Conservation (phyloP, 176 grass and related monocot genomes). For the Oryza coarctata region DNA sequence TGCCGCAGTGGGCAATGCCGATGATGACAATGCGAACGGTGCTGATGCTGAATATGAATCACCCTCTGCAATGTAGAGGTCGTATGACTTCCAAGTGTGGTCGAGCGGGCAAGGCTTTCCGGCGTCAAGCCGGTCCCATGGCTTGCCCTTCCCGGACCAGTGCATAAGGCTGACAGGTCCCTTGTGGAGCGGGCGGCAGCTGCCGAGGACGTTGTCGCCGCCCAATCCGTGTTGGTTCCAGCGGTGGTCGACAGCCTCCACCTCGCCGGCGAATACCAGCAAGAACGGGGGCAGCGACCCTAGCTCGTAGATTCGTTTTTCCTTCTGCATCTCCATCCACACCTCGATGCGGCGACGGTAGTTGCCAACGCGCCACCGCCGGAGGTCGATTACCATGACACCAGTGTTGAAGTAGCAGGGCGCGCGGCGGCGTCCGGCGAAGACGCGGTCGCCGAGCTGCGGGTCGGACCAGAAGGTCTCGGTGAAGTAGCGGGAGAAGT, state of each 20-base stretch:
- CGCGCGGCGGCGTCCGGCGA: constrained; percentile 34
- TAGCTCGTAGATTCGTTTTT: constrained; percentile 81
- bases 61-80: constrained; percentile 51
- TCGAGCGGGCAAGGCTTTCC: constrained; percentile 71
- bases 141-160: constrained; percentile 91
- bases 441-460: constrained; percentile 42
- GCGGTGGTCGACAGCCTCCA: constrained; percentile 78
- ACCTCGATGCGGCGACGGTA: constrained; percentile 68
- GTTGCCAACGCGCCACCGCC: constrained; percentile 63
- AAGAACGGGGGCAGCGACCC: constrained; percentile 85
- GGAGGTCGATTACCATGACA: constrained; percentile 72
- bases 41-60: constrained; percentile 34
- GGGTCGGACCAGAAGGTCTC: constrained; percentile 66
- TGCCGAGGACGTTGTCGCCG: constrained; percentile 79
- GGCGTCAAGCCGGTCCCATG: constrained; percentile 78
- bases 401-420: constrained; percentile 81
- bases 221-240: constrained; percentile 98
- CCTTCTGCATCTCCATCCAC: constrained; percentile 83
- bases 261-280: constrained; percentile 78
- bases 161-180: constrained; percentile 88
- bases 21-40: constrained; percentile 35
- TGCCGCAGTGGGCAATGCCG: constrained; percentile 32
- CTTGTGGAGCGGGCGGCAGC: constrained; percentile 80
- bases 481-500: constrained; percentile 71
- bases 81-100: constrained; percentile 71